Base-by-base conservation (phyloP, 805 yeast species). In the Dipodascus albidus region DNA sequence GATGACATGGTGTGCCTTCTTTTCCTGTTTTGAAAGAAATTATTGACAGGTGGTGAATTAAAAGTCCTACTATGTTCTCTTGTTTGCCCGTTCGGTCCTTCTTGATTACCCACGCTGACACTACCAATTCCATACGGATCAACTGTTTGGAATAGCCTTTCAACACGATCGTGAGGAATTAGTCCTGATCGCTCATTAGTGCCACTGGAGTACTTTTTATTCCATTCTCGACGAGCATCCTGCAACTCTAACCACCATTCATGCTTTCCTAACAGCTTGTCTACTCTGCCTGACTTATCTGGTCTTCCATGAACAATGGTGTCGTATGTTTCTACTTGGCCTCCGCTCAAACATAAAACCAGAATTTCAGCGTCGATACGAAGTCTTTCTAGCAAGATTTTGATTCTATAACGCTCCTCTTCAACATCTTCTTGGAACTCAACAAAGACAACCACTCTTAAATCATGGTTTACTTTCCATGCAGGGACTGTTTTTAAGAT, bases 401-500 rank as follows among this genome's bases (percentile, higher is more conserved):
- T 61, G 42, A 93, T 78, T 52, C 97, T 69, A 14, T 68, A 67
- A 19, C 67, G 67, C 63, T 93, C 99, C 50, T 85, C 88, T 1
- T 69, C 75, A 23, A 87, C 78, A 59, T 90, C 97, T 0, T 70
- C 70, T 48, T 72, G 73, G 54, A 75, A 74, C 68, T 93, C 99
- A 27, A 93, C 97, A 74, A 93, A 91, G 0, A 86, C 95, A 51
- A 93, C 82, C 9, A 93, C 88, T 55, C 99, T 73, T 41, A 93
- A 65, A 3, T 67, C 70, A 63, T 88, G 93, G 0, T 85, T 81
- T 50, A 74, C 74, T 58, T 86, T 82, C 99, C 99, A 93, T 48
- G 83, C 85, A 1, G 95, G 95, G 2, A 93, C 99, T 0, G 99
- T 90, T 9, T 86, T 81, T 54, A 93, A 71, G 59, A 93, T 91